Base-by-base conservation (phyloP, 2,329 filamentous ascomycete genomes). In the Exophiala sideris region DNA sequence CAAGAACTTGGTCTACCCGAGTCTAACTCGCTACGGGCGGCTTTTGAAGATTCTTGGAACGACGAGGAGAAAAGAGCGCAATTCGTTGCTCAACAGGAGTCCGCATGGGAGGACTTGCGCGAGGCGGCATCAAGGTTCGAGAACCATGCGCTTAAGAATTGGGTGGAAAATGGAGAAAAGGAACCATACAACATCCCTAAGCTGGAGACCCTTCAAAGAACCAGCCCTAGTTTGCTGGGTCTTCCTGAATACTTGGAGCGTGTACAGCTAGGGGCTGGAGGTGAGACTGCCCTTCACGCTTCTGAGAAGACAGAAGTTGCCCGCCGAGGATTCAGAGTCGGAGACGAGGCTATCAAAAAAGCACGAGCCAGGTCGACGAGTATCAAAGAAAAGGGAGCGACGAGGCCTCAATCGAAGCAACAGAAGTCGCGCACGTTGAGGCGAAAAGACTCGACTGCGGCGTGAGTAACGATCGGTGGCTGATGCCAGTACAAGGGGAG, bases 1-100 rank as follows among this genome's bases (percentile, higher is more conserved):
- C 73, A 76, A 54, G 74, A 74, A 16, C 69, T 94, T 46, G 88
- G 89, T 0, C 67, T 96, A 54, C 78, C 80, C 4, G 74, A 79
- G 20, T 73, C 76, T 50, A 70, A 66, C 40, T 64, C 68, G 5
- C 58, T 62, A 12, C 59, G 60, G 18, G 61, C 60, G 33, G 68
- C 73, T 45, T 62, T 75, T 5, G 59, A 66, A 44, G 72, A 71
- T 29, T 71, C 72, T 44, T 76, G 73, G 63, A 63, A 73, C 18
- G 71, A 73, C 35, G 68, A 72, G 44, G 73, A 75, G 62, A 70
- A 71, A 46, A 74, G 77, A 50, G 62, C 70, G 55, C 64, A 66
- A 49, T 65, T 71, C 54, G 62, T 71, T 36, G 59, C 71, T 54
- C 67, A 72, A 42, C 70, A 73, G 61, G 72, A 68, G 18, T 62